phyloP scores from a whole-genome alignment of 495 filamentous ascomycete genomes.

The Apiosordaria backusii region DNA sequence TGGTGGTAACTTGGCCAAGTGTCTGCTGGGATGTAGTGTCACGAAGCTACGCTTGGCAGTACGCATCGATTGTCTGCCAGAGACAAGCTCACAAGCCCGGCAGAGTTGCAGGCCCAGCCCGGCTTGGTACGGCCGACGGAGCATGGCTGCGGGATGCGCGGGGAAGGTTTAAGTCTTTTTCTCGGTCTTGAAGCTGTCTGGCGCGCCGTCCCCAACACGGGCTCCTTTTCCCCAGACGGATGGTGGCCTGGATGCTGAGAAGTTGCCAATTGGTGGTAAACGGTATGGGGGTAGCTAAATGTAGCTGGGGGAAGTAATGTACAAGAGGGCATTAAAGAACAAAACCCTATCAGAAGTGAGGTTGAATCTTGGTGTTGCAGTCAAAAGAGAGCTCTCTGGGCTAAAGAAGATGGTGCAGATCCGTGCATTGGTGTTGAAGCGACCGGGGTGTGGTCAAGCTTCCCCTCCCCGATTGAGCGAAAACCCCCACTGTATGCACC shows the following conservation, averaged over 20 bases:
- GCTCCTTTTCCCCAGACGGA: neutral
- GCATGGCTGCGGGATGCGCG: slow-evolving; percentile 12
- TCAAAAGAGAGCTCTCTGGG: slow-evolving; percentile 28
- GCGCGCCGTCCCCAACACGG: neutral
- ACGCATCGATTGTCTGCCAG: slow-evolving; percentile 15
- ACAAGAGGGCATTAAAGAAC: slow-evolving; percentile 3
- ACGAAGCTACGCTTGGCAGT: slow-evolving; percentile 25
- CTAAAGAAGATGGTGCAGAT: slow-evolving; percentile 24
- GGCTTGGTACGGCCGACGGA: slow-evolving; percentile 24
- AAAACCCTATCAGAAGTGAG: slow-evolving; percentile 1
- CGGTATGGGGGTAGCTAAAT: neutral
- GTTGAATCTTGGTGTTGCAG: slow-evolving; percentile 15
- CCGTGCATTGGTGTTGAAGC: slow-evolving; percentile 21
- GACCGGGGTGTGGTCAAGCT: neutral
- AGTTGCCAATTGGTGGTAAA: neutral
- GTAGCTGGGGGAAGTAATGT: neutral
- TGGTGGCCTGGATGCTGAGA: neutral
- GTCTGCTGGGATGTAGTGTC: slow-evolving; percentile 21
- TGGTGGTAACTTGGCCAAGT: slow-evolving; percentile 18
- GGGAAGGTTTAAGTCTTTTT: neutral
- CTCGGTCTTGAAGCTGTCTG: neutral
- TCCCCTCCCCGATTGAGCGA: slow-evolving; percentile 10
- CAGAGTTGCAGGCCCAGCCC: slow-evolving; percentile 22
- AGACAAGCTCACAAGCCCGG: slow-evolving; percentile 29
- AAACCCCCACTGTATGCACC: slow-evolving; percentile 6